phyloP scores from a whole-genome alignment of 2,329 filamentous ascomycete species.

The Microcyclosporella mali region DNA sequence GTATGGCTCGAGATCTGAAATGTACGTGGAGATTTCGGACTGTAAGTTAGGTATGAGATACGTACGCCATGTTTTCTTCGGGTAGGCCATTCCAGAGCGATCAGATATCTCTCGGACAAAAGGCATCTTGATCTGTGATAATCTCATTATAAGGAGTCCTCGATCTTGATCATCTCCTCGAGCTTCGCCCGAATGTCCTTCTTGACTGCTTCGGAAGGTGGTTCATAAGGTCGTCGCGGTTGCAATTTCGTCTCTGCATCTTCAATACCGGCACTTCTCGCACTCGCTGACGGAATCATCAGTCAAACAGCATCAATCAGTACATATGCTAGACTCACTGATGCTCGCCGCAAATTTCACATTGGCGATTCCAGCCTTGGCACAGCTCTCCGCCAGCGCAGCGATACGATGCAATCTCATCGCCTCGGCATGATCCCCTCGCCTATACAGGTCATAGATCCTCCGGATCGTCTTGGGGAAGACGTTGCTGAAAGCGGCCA shows the following conservation, averaged over 20 bases:
- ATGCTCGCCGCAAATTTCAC: slow-evolving; percentile 59
- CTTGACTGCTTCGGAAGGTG: slow-evolving; percentile 40
- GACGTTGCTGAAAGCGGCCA: slow-evolving; percentile 52
- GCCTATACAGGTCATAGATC: slow-evolving; percentile 54
- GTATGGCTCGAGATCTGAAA: no score
- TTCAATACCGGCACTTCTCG: slow-evolving; percentile 53
- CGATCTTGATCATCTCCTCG: slow-evolving; percentile 37
- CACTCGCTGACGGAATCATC: slow-evolving; percentile 38
- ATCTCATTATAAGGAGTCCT: slow-evolving; percentile 27
- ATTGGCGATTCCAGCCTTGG: slow-evolving; percentile 58
- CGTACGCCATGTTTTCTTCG: no score
- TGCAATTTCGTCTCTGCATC: slow-evolving; percentile 52
- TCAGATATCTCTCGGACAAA: no score
- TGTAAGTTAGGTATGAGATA: no score
- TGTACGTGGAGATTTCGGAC: no score
- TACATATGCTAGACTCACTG: slow-evolving; percentile 25
- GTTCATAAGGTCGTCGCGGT: slow-evolving; percentile 58
- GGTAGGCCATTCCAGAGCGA: no score
- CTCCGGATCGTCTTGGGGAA: slow-evolving; percentile 47
- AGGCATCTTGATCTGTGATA: no score
- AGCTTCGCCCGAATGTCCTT: slow-evolving; percentile 38
- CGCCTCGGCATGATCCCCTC: slow-evolving; percentile 51
- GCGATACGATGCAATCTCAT: slow-evolving; percentile 53
- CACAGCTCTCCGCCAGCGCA: slow-evolving; percentile 56
- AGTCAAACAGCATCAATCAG: no score